Evolutionary conservation across 352 stramenopile species (phyloP).

Genomic region (Pythium sp.): DNA sequence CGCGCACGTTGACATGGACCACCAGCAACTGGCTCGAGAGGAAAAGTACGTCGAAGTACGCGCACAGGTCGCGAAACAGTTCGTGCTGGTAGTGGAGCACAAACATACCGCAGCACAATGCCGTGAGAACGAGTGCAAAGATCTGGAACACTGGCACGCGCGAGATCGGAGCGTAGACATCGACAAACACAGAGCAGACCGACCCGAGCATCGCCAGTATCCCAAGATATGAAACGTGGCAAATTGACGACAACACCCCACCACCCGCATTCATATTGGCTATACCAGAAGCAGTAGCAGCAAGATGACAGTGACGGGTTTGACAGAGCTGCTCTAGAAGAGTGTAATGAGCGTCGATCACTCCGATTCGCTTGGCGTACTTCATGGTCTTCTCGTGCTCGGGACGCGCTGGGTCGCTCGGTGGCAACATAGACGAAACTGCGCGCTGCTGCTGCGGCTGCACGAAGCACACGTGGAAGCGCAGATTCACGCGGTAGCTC

Average conservation of each 20-base stretch:
- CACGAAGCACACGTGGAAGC: background rate
- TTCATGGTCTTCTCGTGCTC: constrained; percentile 6
- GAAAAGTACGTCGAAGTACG: constrained; percentile 31
- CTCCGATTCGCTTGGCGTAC: constrained; percentile 6
- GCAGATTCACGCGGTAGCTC: constrained; percentile 6
- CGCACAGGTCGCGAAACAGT: constrained; percentile 8
- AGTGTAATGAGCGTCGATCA: background rate
- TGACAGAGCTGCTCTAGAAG: background rate
- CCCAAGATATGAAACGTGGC: background rate
- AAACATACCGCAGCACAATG: background rate
- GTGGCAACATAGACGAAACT: background rate
- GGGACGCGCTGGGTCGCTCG: background rate
- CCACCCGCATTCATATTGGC: background rate
- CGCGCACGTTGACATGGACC: constrained; percentile 19
- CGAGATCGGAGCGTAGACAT: background rate
- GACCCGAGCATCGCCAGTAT: background rate
- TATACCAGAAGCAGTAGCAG: background rate
- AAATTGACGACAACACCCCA: background rate
- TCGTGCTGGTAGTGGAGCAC: constrained; percentile 10
- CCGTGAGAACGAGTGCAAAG: background rate
- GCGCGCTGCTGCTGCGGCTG: background rate
- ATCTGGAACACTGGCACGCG: background rate
- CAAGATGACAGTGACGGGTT: background rate
- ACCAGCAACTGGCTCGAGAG: constrained; percentile 21
- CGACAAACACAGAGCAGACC: background rate